Evolutionary conservation across 257 asterid species (phyloP).

Genomic region (Fraxinus excelsior): DNA sequence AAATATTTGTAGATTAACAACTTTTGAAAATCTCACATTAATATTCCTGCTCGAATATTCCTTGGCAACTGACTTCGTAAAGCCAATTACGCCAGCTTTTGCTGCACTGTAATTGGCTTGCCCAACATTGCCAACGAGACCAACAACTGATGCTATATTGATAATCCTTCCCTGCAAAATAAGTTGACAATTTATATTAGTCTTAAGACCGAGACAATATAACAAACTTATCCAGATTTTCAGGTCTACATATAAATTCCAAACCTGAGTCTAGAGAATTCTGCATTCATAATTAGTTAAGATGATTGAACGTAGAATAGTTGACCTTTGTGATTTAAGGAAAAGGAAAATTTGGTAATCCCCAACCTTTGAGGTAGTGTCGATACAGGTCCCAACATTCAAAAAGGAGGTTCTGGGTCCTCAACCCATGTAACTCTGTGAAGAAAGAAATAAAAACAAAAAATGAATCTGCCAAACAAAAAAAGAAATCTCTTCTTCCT

Average conservation of each 20-base stretch:
- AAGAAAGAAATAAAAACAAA: not conserved
- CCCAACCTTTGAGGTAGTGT: not conserved
- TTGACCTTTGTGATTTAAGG: not conserved
- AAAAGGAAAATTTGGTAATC: not conserved
- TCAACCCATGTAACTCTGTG: not conserved
- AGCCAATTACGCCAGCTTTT: slow-evolving; percentile 97
- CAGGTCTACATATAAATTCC: not conserved
- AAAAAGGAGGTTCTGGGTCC: not conserved
- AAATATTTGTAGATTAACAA: slow-evolving; percentile 4
- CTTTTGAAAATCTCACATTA: slow-evolving; percentile 49
- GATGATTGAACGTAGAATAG: not conserved
- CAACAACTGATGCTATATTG: slow-evolving; percentile 91
- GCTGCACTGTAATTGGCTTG: slow-evolving; percentile 99
- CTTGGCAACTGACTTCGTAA: slow-evolving; percentile 97
- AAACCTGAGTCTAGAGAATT: not conserved
- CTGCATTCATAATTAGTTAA: not conserved
- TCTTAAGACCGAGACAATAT: not conserved
- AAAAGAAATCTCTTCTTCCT: no score
- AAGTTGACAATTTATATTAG: not conserved
- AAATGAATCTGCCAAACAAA: not conserved
- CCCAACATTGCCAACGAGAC: slow-evolving; percentile 93
- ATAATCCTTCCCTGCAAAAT: slow-evolving; percentile 84
- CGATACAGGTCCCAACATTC: not conserved
- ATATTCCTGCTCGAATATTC: slow-evolving; percentile 93
- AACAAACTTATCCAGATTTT: not conserved